Evolutionary conservation across 257 asterid genomes (phyloP).

Genomic region (Jacaranda mimosifolia): DNA sequence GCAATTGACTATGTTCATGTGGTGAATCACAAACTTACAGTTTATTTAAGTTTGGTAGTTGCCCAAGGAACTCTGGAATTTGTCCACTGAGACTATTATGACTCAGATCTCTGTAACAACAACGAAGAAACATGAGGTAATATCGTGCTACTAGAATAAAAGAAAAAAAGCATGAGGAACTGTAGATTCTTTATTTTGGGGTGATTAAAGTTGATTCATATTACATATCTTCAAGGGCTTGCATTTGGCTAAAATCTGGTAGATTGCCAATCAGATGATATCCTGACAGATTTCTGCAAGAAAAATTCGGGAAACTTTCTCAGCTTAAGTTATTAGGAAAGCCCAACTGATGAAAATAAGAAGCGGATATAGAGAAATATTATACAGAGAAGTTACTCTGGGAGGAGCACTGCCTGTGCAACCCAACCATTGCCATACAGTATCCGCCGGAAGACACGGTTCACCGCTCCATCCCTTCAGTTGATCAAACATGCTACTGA

Average conservation of each 20-base stretch:
- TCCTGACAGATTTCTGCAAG: slow-evolving; percentile 37
- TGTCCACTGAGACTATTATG: slow-evolving; percentile 32
- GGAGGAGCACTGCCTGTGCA: slow-evolving; percentile 30
- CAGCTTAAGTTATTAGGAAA: not conserved
- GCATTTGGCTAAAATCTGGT: slow-evolving; percentile 36
- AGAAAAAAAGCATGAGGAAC: no score
- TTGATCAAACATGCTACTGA: not conserved
- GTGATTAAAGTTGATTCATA: not conserved
- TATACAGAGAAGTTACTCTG: slow-evolving; percentile 32
- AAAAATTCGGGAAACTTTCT: not conserved
- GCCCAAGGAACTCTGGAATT: slow-evolving; percentile 36
- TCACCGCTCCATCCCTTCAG: slow-evolving; percentile 37
- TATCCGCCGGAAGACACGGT: slow-evolving; percentile 33
- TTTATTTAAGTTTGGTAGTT: slow-evolving; percentile 28
- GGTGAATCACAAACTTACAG: slow-evolving; percentile 26
- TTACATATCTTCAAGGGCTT: slow-evolving; percentile 32
- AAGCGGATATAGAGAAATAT: not conserved
- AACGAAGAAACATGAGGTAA: not conserved
- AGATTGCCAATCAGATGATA: slow-evolving; percentile 28
- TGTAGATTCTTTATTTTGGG: not conserved
- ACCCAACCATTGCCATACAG: slow-evolving; percentile 36
- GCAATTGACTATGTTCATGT: not conserved
- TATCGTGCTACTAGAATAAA: not conserved
- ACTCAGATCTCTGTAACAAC: slow-evolving; percentile 38
- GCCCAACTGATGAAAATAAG: not conserved